Conservation (phyloP, 192 early-diverging fungal species). For the Paraglomus brasilianum region DNA sequence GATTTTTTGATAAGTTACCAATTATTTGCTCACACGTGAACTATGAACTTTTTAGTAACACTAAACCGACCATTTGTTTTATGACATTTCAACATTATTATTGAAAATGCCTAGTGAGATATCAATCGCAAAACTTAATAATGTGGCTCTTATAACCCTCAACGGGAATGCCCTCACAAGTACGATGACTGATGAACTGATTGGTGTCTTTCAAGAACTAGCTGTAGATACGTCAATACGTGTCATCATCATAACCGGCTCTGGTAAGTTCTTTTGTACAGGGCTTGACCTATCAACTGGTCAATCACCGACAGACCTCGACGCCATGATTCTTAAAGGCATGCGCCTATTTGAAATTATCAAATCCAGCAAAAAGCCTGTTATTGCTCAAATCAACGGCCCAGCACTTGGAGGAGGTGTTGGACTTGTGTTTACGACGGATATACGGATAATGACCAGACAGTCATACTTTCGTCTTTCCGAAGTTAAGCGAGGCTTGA, state of each 20-base stretch:
- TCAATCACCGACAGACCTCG: conserved; percentile 25
- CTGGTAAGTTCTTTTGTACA: conserved; percentile 65
- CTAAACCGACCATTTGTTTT: too few relatives aligned
- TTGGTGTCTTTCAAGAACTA: conserved; percentile 41
- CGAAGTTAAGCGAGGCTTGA: conserved; percentile 59
- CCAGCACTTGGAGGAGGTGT: conserved; percentile 64
- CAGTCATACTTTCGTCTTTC: conserved; percentile 53
- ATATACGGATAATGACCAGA: conserved; percentile 50
- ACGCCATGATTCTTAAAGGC: conserved; percentile 38
- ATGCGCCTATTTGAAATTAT: conserved; percentile 45
- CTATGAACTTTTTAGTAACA: too few relatives aligned
- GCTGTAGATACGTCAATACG: conserved; percentile 48
- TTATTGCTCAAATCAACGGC: conserved; percentile 61
- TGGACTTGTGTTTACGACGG: conserved; percentile 54
- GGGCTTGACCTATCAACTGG: conserved; percentile 54
- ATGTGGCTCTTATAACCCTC: too few relatives aligned
- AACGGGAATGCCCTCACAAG: conserved; percentile 55
- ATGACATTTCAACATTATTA: too few relatives aligned
- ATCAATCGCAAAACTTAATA: too few relatives aligned
- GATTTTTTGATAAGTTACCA: too few relatives aligned
- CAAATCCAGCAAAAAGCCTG: conserved; percentile 46
- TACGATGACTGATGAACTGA: conserved; percentile 45
- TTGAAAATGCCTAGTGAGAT: too few relatives aligned
- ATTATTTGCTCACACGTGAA: too few relatives aligned
- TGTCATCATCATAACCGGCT: conserved; percentile 57